These are phyloP conservation scores for Zymoseptoria tritici DNA, from an alignment of 2,329 filamentous ascomycete species.

Conservation along the genomic window DNA sequence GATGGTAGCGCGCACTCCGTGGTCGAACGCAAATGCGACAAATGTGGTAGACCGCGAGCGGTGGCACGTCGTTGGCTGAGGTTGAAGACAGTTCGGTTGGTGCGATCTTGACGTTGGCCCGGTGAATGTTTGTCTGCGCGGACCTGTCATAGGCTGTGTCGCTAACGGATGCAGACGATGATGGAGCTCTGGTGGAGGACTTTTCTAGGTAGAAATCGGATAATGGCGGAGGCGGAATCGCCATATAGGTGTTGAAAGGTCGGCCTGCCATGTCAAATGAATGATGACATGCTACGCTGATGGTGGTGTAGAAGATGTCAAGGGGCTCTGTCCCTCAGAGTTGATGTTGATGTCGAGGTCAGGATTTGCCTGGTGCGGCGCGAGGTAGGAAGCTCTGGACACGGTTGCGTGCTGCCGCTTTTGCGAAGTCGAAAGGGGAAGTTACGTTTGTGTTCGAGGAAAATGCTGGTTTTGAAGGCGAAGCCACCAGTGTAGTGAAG, in stretches of 20 bases:
- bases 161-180: not conserved
- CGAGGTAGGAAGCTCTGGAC: not conserved
- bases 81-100: not conserved
- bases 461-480: too few relatives aligned
- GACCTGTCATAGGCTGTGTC: not conserved
- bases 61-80: conserved; percentile 14
- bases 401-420: not conserved
- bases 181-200: conserved; percentile 4
- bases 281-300: conserved; percentile 6
- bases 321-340: not conserved
- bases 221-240: conserved; percentile 23
- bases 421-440: not conserved
- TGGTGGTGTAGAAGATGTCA: conserved; percentile 2
- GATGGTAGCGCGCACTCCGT: conserved; percentile 29
- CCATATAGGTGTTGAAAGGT: conserved; percentile 9
- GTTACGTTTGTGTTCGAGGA: not conserved
- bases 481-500: not conserved
- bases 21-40: conserved; percentile 29
- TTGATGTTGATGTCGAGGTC: not conserved
- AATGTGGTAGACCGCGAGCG: conserved; percentile 28
- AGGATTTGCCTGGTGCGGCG: not conserved
- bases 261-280: conserved; percentile 11
- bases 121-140: not conserved
- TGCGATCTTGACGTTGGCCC: not conserved
- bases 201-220: conserved; percentile 20